These are phyloP conservation scores for Blastobotrys elegans DNA, from an alignment of 1,139 yeast genomes.

Conservation along the genomic window DNA sequence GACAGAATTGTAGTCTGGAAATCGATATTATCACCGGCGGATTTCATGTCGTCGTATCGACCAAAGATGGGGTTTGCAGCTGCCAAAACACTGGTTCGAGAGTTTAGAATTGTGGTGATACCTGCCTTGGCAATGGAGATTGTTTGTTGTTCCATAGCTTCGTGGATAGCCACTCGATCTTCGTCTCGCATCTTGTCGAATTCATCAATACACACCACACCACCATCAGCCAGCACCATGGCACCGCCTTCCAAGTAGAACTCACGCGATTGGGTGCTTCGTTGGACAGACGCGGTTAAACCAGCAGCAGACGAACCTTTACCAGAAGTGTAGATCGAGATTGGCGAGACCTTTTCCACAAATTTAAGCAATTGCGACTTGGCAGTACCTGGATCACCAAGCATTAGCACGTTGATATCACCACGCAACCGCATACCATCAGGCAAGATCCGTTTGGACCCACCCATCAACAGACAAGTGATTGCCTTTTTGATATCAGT, in stretches of 20 bases:
- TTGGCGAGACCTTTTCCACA: constrained; percentile 92
- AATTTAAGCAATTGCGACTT: constrained; percentile 92
- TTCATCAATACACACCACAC: constrained; percentile 98
- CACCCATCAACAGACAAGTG: constrained; percentile 89
- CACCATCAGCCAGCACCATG: constrained; percentile 98
- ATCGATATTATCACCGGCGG: constrained; percentile 97
- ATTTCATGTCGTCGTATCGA: constrained; percentile 88
- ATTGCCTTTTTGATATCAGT: constrained; percentile 89
- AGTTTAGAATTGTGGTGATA: constrained; percentile 89
- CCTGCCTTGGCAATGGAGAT: constrained; percentile 99
- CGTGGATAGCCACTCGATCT: constrained; percentile 98
- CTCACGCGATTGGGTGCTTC: constrained; percentile 83
- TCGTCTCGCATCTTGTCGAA: constrained; percentile 99
- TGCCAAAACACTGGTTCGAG: constrained; percentile 93
- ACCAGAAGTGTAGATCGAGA: constrained; percentile 95
- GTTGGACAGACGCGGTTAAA: constrained; percentile 94
- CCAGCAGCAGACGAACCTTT: constrained; percentile 99
- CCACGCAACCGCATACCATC: constrained; percentile 98
- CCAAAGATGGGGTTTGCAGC: constrained; percentile 99
- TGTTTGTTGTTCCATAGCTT: constrained; percentile 99
- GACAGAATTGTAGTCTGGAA: constrained; percentile 95
- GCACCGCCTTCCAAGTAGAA: constrained; percentile 99
- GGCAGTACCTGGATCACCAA: constrained; percentile 99
- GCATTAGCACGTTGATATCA: constrained; percentile 83
- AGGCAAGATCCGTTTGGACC: constrained; percentile 85